A percentile compares a stretch with the other conserved stretches of the same genome.
phyloP scores from a whole-genome alignment of 257 asterid species.

The Vinca minor region DNA sequence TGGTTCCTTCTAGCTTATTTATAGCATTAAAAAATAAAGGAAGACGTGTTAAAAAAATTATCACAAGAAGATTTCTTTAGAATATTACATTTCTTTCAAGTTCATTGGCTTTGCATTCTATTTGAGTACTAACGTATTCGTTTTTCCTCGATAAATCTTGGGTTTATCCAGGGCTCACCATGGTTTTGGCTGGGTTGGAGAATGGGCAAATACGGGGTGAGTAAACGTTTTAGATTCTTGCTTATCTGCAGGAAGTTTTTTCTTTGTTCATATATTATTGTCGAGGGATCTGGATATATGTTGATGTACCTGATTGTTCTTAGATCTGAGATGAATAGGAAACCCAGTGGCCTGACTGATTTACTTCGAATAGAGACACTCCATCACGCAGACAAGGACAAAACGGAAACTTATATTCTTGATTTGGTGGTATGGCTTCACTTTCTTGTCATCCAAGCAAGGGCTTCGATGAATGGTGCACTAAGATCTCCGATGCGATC shows the following conservation, averaged over 20 bases:
- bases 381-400: conserved; percentile 73
- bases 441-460: conserved; percentile 58
- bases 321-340: conserved; percentile 66
- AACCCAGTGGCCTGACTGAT: conserved; percentile 54
- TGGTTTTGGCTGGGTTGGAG: conserved; percentile 99
- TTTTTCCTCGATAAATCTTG: conserved; percentile 16
- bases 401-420: conserved; percentile 74
- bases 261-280: too few species aligned
- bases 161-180: conserved; percentile 76
- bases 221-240: too few species aligned
- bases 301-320: conserved; percentile 3
- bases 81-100: too few species aligned
- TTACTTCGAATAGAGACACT: conserved; percentile 69
- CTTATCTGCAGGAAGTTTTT: too few species aligned
- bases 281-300: conserved; percentile 1
- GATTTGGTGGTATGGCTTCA: conserved; percentile 82
- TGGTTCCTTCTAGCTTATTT: neutral
- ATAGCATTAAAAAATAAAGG: neutral
- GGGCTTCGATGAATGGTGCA: conserved; percentile 45
- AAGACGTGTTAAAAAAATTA: neutral
- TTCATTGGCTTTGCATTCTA: neutral
- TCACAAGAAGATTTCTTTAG: neutral
- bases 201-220: conserved; percentile 93
- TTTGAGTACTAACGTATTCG: conserved; percentile 10
- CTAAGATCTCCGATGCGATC: conserved; percentile 58